Evolutionary conservation across 371 early-diverging fungal species (phyloP).

Genomic region (Entomophthora muscae): DNA sequence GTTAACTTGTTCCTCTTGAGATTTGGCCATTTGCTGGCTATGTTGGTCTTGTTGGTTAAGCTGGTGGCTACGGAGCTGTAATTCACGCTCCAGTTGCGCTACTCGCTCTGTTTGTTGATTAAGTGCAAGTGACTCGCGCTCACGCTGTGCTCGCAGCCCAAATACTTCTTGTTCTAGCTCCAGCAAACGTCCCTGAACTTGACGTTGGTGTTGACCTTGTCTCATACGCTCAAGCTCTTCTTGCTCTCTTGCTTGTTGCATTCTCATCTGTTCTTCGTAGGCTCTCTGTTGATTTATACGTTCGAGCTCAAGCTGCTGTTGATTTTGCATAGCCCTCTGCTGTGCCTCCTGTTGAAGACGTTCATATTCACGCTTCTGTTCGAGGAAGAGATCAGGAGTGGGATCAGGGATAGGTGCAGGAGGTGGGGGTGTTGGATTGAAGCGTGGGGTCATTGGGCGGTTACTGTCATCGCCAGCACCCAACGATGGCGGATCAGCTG

Average conservation of each 20-base stretch:
- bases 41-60: conserved; percentile 45
- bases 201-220: conserved; percentile 50
- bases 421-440: conserved; percentile 11
- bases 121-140: conserved; percentile 64
- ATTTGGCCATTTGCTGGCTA: conserved; percentile 54
- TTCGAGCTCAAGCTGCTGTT: conserved; percentile 38
- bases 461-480: not conserved
- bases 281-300: conserved; percentile 38
- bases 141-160: conserved; percentile 50
- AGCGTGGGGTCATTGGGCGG: not conserved
- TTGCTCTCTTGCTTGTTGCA: conserved; percentile 24
- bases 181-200: conserved; percentile 52
- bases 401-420: conserved; percentile 15
- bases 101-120: conserved; percentile 63
- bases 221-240: conserved; percentile 43
- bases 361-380: conserved; percentile 14
- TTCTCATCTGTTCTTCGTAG: conserved; percentile 36
- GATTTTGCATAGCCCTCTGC: conserved; percentile 36
- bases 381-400: conserved; percentile 9
- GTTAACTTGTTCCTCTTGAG: conserved; percentile 56
- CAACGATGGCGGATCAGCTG: conserved; percentile 19
- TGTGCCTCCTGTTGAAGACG: conserved; percentile 54
- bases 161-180: conserved; percentile 65
- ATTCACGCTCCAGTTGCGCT: conserved; percentile 51
- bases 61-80: conserved; percentile 45